Evolutionary conservation across 768 basidiomycete species (phyloP).

Genomic region (Mycena vitilis): DNA sequence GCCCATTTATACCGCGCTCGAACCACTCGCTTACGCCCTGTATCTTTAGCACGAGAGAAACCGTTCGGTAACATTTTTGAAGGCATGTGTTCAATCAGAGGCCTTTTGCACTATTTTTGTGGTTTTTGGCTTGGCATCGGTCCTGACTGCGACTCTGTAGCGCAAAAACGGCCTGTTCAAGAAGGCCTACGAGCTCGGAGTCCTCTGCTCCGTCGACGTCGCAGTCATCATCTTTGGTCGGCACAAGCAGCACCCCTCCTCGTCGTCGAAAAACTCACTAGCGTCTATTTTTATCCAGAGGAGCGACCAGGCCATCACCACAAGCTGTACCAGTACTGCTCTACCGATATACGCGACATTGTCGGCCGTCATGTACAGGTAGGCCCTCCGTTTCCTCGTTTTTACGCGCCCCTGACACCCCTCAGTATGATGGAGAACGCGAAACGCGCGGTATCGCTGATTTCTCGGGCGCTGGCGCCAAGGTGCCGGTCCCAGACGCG

Average conservation of each 20-base stretch:
- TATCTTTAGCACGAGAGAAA: conserved; percentile 89
- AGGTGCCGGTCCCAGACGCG: conserved; percentile 45
- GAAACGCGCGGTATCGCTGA: conserved; percentile 60
- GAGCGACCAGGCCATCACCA: conserved; percentile 82
- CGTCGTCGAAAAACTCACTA: conserved; percentile 28
- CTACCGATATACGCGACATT: conserved; percentile 74
- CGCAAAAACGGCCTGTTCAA: conserved; percentile 93
- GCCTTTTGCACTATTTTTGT: conserved; percentile 70
- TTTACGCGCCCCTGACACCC: conserved; percentile 27
- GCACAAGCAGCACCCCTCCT: conserved; percentile 26
- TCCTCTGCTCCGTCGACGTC: conserved; percentile 89
- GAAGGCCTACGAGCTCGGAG: conserved; percentile 92
- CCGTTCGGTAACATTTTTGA: conserved; percentile 91
- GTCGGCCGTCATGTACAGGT: conserved; percentile 73
- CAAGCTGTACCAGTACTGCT: conserved; percentile 87
- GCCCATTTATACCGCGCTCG: conserved; percentile 42
- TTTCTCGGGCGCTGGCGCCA: conserved; percentile 52
- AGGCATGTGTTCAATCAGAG: conserved; percentile 54
- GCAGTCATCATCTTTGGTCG: conserved; percentile 86
- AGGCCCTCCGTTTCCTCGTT: conserved; percentile 31
- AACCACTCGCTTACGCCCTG: conserved; percentile 44
- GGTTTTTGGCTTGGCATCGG: conserved; percentile 58
- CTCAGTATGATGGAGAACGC: conserved; percentile 62
- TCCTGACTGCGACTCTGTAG: conserved; percentile 56
- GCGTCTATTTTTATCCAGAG: conserved; percentile 69